phyloP scores from a whole-genome alignment of 257 asterid genomes.

The Solanum lycopersicoides region DNA sequence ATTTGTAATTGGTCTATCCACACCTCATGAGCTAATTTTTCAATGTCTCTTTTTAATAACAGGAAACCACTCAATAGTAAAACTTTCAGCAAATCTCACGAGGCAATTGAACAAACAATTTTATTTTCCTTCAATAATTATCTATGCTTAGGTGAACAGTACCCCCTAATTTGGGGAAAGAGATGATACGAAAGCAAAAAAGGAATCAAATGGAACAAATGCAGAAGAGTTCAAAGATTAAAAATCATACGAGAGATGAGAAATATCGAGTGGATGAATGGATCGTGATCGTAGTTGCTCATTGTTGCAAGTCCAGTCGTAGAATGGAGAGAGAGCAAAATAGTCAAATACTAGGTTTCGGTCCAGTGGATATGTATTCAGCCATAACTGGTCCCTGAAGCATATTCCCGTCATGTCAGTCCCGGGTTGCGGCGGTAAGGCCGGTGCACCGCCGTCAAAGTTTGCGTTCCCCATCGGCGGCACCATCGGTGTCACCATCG shows the following conservation, averaged over 20 bases:
- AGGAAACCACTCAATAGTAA: neutral
- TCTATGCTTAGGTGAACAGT: neutral
- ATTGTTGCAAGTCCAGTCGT: slow-evolving; percentile 76
- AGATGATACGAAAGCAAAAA: neutral
- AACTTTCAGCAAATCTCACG: neutral
- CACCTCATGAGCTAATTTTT: neutral
- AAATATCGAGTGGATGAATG: slow-evolving; percentile 74
- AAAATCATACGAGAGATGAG: slow-evolving; percentile 57
- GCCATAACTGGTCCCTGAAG: slow-evolving; percentile 94
- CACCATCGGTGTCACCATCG: slow-evolving; percentile 65
- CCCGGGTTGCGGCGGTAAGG: slow-evolving; percentile 54
- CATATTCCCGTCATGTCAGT: slow-evolving; percentile 88
- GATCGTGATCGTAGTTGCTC: slow-evolving; percentile 69
- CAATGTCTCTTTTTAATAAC: neutral
- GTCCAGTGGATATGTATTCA: slow-evolving; percentile 78
- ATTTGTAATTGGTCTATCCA: neutral
- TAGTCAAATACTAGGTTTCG: slow-evolving; percentile 91
- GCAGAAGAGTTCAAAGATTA: neutral
- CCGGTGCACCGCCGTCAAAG: slow-evolving; percentile 32
- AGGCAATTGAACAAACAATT: neutral
- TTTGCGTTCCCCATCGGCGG: slow-evolving; percentile 14
- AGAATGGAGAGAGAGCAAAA: slow-evolving; percentile 88
- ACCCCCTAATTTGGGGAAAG: neutral
- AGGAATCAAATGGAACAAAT: neutral
- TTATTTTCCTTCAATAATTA: neutral